Percentiles rank a stretch among this genome's conserved stretches.
Conservation (phyloP, 225 moss, liverwort and hornwort species). For the Pseudoscleropodium purum region DNA sequence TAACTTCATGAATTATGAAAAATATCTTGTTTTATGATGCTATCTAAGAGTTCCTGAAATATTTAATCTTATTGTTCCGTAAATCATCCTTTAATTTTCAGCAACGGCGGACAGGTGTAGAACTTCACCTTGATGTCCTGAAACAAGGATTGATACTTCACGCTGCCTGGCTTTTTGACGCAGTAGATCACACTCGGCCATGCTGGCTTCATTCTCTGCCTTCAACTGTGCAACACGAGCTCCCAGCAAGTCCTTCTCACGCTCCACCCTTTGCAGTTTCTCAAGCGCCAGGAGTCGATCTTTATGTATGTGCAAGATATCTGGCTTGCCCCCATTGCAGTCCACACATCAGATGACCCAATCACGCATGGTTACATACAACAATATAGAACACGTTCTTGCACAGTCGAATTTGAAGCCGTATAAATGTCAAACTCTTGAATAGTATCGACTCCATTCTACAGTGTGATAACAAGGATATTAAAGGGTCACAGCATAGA, state of each 20-base stretch:
- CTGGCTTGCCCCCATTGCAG: conserved; percentile 20
- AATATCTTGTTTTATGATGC: not conserved
- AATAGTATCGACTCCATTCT: not conserved
- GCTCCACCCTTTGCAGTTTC: conserved; percentile 43
- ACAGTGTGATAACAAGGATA: not conserved
- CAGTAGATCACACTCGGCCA: conserved; percentile 50
- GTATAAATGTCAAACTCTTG: not conserved
- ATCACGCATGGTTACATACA: not conserved
- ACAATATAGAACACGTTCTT: not conserved
- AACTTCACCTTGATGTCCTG: conserved; percentile 26
- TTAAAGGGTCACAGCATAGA: not conserved
- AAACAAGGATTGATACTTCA: conserved; percentile 11
- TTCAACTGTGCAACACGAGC: conserved; percentile 59
- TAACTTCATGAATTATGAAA: not conserved
- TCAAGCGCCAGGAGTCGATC: conserved; percentile 55
- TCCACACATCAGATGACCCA: not conserved
- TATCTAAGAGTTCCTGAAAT: not conserved
- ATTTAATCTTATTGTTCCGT: not conserved
- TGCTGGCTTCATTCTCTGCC: conserved; percentile 55
- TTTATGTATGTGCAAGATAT: conserved; percentile 54
- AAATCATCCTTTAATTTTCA: not conserved
- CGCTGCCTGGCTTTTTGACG: conserved; percentile 36
- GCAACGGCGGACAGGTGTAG: not conserved
- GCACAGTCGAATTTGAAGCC: not conserved
- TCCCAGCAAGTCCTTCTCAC: conserved; percentile 45